A percentile compares a stretch with the other conserved stretches of the same genome.
Evolutionary conservation across 805 yeast species (phyloP).

Genomic region (Ogataea neopini): DNA sequence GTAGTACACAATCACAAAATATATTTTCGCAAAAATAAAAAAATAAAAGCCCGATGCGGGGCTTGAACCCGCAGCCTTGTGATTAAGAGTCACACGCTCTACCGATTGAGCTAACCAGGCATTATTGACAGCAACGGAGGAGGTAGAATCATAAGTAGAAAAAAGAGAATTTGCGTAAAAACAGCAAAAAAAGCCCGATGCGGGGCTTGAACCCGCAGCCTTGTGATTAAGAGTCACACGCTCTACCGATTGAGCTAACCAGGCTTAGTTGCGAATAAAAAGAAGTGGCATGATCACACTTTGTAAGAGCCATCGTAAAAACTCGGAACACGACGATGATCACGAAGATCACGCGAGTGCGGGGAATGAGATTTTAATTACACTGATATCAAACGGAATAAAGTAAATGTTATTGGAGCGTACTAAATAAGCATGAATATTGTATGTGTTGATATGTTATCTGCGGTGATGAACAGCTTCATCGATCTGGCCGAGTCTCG

Average conservation of each 20-base stretch:
- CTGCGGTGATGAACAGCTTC: conserved; percentile 2
- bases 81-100: conserved; percentile 16
- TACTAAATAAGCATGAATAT: not conserved
- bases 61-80: conserved; percentile 1
- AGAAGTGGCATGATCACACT: not conserved
- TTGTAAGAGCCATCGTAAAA: not conserved
- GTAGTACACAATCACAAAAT: not conserved
- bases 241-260: conserved; percentile 17
- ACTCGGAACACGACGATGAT: not conserved
- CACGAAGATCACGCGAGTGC: not conserved
- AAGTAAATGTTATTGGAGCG: not conserved
- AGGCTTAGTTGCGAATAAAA: not conserved
- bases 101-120: conserved; percentile 13
- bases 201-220: conserved; percentile 10
- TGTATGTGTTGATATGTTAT: not conserved
- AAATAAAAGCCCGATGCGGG: conserved; percentile 1
- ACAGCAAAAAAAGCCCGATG: conserved; percentile 3
- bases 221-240: conserved; percentile 15
- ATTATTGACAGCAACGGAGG: not conserved
- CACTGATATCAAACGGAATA: not conserved
- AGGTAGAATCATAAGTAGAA: not conserved
- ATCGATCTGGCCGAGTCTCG: conserved; percentile 18
- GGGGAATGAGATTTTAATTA: not conserved
- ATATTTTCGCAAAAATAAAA: too few relatives aligned
- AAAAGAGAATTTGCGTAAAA: not conserved